These are phyloP conservation scores for Backusella psychrophila DNA, from an alignment of 192 early-diverging fungal species.

Conservation along the genomic window DNA sequence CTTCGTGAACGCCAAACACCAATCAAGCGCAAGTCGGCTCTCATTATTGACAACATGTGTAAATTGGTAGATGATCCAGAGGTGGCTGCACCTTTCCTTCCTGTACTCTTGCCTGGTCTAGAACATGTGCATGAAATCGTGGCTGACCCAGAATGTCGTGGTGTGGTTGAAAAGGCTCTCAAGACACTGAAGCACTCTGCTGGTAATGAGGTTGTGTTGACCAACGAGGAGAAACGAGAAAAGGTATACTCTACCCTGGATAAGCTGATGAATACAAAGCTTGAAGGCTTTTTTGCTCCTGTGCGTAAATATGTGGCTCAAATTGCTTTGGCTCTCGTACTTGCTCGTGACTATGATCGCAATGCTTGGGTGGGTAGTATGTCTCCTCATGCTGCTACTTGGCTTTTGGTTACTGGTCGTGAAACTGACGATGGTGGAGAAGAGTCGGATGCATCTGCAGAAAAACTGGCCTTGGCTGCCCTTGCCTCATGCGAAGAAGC, in stretches of 20 bases:
- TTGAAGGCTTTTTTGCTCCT: constrained; percentile 43
- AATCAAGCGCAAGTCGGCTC: constrained; percentile 70
- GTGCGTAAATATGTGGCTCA: constrained; percentile 59
- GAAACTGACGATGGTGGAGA: not conserved
- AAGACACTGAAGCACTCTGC: constrained; percentile 62
- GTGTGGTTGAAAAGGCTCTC: constrained; percentile 61
- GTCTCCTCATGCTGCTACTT: constrained; percentile 50
- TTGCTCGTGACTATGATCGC: constrained; percentile 57
- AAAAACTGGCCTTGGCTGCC: constrained; percentile 48
- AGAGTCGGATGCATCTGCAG: constrained; percentile 44
- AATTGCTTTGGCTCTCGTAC: constrained; percentile 58
- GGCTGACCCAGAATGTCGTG: constrained; percentile 76
- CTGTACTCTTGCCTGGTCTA: constrained; percentile 70
- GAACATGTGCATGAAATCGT: constrained; percentile 73
- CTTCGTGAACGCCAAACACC: constrained; percentile 65
- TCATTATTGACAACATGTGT: constrained; percentile 91
- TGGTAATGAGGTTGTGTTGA: constrained; percentile 38
- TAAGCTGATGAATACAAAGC: constrained; percentile 46
- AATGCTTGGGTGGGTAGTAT: constrained; percentile 62
- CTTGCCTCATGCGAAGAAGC: constrained; percentile 45
- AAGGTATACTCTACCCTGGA: constrained; percentile 52
- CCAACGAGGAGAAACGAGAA: constrained; percentile 23
- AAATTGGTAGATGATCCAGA: constrained; percentile 82
- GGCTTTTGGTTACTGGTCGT: constrained; percentile 33
- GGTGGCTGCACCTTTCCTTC: constrained; percentile 77